Percentiles rank a stretch among this genome's conserved stretches.
Conservation (phyloP, 768 basidiomycete species). For the Phylloporus scabripes region DNA sequence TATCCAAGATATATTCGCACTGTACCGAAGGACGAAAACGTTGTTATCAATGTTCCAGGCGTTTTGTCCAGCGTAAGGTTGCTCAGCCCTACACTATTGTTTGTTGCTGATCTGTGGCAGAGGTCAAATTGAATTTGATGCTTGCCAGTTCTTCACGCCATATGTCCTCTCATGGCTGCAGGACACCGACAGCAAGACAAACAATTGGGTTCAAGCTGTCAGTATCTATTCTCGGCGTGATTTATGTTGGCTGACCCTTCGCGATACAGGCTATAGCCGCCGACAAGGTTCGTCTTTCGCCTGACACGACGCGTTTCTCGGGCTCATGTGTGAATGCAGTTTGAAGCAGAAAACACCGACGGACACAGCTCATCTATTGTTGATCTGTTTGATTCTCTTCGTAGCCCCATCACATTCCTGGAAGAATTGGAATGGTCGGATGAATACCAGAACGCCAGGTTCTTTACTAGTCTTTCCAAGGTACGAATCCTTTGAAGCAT, state of each 20-base stretch:
- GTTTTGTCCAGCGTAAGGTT: slow-evolving; percentile 70
- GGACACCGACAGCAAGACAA: slow-evolving; percentile 86
- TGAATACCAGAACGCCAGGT: slow-evolving; percentile 80
- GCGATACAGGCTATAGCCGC: slow-evolving; percentile 63
- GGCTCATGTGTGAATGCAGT: slow-evolving; percentile 37
- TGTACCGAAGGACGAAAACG: slow-evolving; percentile 75
- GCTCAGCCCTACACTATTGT: background rate
- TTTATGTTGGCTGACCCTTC: slow-evolving; percentile 5
- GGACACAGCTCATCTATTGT: slow-evolving; percentile 96
- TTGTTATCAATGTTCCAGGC: slow-evolving; percentile 76
- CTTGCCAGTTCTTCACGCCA: slow-evolving; percentile 76
- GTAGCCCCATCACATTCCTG: slow-evolving; percentile 84
- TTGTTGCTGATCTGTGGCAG: slow-evolving; percentile 30
- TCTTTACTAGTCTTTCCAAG: slow-evolving; percentile 85
- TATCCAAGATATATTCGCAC: slow-evolving; percentile 83
- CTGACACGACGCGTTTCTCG: background rate
- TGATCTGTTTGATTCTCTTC: slow-evolving; percentile 91
- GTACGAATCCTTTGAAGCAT: slow-evolving; percentile 34
- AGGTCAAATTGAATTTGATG: slow-evolving; percentile 56
- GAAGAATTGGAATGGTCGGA: slow-evolving; percentile 92
- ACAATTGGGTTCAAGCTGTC: slow-evolving; percentile 90
- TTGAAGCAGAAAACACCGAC: slow-evolving; percentile 70
- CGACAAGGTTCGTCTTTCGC: slow-evolving; percentile 55
- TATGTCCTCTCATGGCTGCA: slow-evolving; percentile 85
- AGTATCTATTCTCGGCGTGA: slow-evolving; percentile 30